Base-by-base conservation (phyloP, 305 asterid genomes). In the Plantago coronopus region DNA sequence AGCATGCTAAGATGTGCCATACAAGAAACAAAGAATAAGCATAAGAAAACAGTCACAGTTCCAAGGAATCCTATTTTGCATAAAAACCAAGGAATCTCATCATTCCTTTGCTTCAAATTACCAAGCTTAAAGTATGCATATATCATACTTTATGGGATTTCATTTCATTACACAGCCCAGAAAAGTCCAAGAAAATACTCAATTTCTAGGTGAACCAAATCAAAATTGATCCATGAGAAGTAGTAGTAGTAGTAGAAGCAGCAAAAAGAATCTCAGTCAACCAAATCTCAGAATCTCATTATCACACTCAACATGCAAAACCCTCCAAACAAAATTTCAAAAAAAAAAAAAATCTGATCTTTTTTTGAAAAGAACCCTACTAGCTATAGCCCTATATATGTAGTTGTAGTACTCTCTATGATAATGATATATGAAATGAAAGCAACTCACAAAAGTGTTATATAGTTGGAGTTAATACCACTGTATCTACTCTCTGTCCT, bases 61-160 rank as follows among this genome's bases (percentile, higher is more conserved):
- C 21, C 42, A 15, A 23, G 43, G 40, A 54, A 54, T 27, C 42
- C 43, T 17, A 25, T 27, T 25, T 15, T 5, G 59, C 44, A 63
- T 25, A 75, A 46, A 78, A 63, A 47, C 72, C 72, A 70, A 69
- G 59, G 73, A 79, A 78, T 72, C 66, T 72, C 70, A 82, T 82
- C 79, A 78, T 82, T 57, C 57, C 55, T 50, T 77, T 70, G 72
- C 89, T 78, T 71, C 53, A 80, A 80, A 72, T 61, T 72, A 67
- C 77, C 65, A 78, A 65, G 70, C 71, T n/a, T 50, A 69, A 67
- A 74, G 70, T 53, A 25, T 45, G 59, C 19, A 38, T 51, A 64
- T 25, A 60, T 56, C 17, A 57, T 63, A 45, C 66, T 61, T 31
- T 65, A 49, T 72, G 75, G 70, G 72, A 50, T 42, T 50, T 49